Evolutionary conservation across 1,284 basidiomycete species (phyloP).

Genomic region (Ganoderma multipileum): DNA sequence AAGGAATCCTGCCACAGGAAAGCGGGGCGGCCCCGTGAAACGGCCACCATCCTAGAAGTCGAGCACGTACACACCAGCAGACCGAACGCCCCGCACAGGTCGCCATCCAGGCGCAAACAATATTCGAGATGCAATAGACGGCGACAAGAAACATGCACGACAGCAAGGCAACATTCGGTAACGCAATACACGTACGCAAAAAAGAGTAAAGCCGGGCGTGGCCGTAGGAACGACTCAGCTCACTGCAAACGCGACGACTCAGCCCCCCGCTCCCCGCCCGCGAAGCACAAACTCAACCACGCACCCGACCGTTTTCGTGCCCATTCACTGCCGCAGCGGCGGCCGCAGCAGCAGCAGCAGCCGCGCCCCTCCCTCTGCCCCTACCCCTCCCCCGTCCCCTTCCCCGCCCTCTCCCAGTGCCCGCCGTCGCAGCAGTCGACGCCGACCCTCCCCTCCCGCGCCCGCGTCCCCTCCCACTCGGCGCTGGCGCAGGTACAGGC

Average conservation of each 20-base stretch:
- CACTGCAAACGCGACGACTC: neutral
- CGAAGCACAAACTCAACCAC: neutral
- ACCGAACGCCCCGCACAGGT: neutral
- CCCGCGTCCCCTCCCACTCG: conserved; percentile 7
- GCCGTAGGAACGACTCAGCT: neutral
- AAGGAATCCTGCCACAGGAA: too few species aligned
- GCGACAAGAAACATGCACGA: neutral
- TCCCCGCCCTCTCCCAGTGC: conserved; percentile 11
- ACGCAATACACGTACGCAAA: neutral
- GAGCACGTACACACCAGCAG: too few species aligned
- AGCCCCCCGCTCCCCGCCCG: neutral
- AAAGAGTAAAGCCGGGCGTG: neutral
- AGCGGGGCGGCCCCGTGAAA: too few species aligned
- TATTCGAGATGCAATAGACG: neutral
- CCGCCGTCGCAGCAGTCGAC: conserved; percentile 3
- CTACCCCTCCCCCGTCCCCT: conserved; percentile 23
- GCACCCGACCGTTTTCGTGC: conserved; percentile 15
- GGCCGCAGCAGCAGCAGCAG: conserved; percentile 7
- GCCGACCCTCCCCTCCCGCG: conserved; percentile 2
- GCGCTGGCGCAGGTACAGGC: neutral
- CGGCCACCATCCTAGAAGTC: too few species aligned
- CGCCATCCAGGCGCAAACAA: neutral
- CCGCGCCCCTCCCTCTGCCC: conserved; percentile 10
- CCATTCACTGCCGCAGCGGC: conserved; percentile 20
- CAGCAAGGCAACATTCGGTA: neutral